phyloP scores from a whole-genome alignment of 441 rosid genomes.

The Capsella rubella region DNA sequence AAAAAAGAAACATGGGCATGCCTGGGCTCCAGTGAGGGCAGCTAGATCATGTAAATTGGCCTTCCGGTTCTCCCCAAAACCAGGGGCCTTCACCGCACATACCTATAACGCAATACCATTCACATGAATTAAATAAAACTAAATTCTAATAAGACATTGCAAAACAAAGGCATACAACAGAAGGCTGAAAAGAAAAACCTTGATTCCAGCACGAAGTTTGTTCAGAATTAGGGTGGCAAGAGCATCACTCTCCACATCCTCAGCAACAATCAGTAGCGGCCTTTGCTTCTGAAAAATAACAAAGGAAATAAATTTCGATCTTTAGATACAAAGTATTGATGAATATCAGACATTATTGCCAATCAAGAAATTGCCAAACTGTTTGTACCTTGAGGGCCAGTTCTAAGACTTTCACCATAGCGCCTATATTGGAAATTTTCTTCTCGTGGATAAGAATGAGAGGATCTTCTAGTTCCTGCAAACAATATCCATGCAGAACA shows the following conservation, averaged over 20 bases:
- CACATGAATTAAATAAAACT: constrained; percentile 7
- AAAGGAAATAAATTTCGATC: neutral
- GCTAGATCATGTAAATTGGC: constrained; percentile 82
- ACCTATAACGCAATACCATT: constrained; percentile 48
- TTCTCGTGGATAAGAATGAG: constrained; percentile 87
- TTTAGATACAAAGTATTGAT: constrained; percentile 7
- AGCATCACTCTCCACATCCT: constrained; percentile 88
- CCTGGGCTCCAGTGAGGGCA: constrained; percentile 77
- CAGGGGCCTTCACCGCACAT: constrained; percentile 88
- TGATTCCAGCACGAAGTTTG: constrained; percentile 91
- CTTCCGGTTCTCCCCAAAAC: constrained; percentile 89
- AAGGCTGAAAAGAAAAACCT: constrained; percentile 53
- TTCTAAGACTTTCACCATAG: constrained; percentile 78
- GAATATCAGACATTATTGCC: neutral
- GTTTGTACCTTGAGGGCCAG: constrained; percentile 69
- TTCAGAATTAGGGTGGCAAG: constrained; percentile 75
- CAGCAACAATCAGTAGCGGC: constrained; percentile 77
- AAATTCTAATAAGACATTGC: neutral
- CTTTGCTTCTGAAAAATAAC: constrained; percentile 65
- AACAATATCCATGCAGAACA: neutral
- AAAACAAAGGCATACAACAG: neutral
- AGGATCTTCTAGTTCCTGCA: constrained; percentile 88
- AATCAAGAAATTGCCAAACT: constrained; percentile 5
- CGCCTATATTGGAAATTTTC: constrained; percentile 71
- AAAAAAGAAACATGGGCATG: constrained; percentile 35